A percentile compares a stretch with the other conserved stretches of the same genome.
These are phyloP conservation scores for Hypholoma fasciculare DNA, from an alignment of 768 basidiomycete species.

Conservation along the genomic window DNA sequence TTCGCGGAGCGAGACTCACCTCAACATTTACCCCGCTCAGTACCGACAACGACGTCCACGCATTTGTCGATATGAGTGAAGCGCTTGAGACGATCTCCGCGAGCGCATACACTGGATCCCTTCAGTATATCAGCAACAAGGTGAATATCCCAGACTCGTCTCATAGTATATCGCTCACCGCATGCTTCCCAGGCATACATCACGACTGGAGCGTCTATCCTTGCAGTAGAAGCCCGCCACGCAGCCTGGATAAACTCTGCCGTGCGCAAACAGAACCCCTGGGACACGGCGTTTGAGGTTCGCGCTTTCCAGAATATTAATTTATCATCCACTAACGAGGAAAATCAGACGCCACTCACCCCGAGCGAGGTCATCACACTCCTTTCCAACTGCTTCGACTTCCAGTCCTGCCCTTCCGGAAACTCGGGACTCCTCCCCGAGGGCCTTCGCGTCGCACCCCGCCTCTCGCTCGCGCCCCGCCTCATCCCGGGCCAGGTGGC, in stretches of 20 bases:
- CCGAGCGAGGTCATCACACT: constrained; percentile 41
- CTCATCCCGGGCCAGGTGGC: constrained; percentile 22
- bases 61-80: constrained; percentile 51
- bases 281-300: constrained; percentile 63
- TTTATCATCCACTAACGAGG: background rate
- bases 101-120: constrained; percentile 60
- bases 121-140: constrained; percentile 43
- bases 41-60: constrained; percentile 43
- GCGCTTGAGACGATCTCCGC: constrained; percentile 57
- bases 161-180: background rate
- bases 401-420: constrained; percentile 49
- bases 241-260: constrained; percentile 60
- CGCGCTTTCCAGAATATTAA: background rate
- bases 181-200: constrained; percentile 32
- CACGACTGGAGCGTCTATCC: constrained; percentile 58
- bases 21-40: background rate
- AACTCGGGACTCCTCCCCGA: constrained; percentile 45
- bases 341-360: constrained; percentile 37
- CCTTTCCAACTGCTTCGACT: constrained; percentile 46
- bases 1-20: background rate
- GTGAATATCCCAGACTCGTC: constrained; percentile 19
- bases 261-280: constrained; percentile 46
- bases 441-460: constrained; percentile 26
- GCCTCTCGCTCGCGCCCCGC: constrained; percentile 16
- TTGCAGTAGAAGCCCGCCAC: constrained; percentile 62